Base-by-base conservation (phyloP, 768 basidiomycete genomes). In the Russula compacta region DNA sequence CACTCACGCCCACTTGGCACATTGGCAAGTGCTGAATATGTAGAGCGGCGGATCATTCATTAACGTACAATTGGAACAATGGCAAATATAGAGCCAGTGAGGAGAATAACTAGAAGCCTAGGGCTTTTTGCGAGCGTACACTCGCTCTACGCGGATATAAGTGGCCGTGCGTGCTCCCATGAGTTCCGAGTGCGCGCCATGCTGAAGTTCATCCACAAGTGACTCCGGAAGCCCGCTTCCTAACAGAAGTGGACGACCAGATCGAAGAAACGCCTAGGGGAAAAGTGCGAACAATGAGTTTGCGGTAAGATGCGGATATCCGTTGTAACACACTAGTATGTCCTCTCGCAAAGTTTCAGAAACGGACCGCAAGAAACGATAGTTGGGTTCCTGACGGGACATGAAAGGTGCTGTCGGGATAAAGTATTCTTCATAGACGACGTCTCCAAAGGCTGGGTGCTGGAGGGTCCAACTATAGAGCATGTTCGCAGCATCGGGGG, bases 211-310 rank as follows among this genome's bases (percentile, higher is more conserved):
- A 59, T 83, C 73, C 21, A 89, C 77, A 15, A 83, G 68, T 8
- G 73, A 71, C 67, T 79, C 78, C 3, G 82, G 70, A 33, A 89
- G 67, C 4, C 86, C 89, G 66, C 75, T 79, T 12, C 83, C 80
- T 6, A 90, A 77, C 3, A 91, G 77, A 44, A 90, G 73, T 21
- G 86, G 84, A n/a, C 86, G 77, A 17, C 81, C 83, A 0, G 84
- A 82, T 64, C 76, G 78, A 43, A 91, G 67, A 68, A 91, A 89
- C 14, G 79, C 75, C 86, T 90, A 63, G 19, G 61, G 15, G 17
- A 33, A 47, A 36, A 24, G 17, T 11, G 51, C 19, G n/a, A 40
- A 29, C n/a, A 29, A 24, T 61, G 49, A 56, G 60, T 19, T 32
- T 47, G 36, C 43, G 15, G 32, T 35, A 5, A 33, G 21, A 33